phyloP scores from a whole-genome alignment of 768 basidiomycete genomes.

The Mycena rosella region DNA sequence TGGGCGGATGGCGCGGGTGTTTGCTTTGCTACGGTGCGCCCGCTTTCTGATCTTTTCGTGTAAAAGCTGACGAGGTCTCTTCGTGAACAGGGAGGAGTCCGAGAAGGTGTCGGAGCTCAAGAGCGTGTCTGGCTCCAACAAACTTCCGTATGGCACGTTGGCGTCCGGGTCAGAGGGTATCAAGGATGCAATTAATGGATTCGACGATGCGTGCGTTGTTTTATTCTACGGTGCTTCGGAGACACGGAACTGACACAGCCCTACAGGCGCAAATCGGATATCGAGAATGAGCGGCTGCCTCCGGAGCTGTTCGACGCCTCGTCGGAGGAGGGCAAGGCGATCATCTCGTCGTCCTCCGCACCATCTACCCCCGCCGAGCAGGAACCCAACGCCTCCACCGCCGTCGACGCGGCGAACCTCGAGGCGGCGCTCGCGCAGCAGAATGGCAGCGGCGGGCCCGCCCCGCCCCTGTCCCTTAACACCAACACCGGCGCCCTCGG shows the following conservation, averaged over 20 bases:
- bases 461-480: constrained; percentile 44
- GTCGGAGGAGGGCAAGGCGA: constrained; percentile 78
- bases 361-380: constrained; percentile 71
- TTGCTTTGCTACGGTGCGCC: constrained; percentile 90
- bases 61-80: background rate
- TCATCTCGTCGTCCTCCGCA: constrained; percentile 54
- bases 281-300: constrained; percentile 98
- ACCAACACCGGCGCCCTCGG: constrained; percentile 41
- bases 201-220: constrained; percentile 91
- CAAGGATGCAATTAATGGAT: constrained; percentile 92
- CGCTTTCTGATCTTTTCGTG: background rate
- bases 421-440: constrained; percentile 52
- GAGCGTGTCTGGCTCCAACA: constrained; percentile 82
- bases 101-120: constrained; percentile 98
- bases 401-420: constrained; percentile 59
- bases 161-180: constrained; percentile 94
- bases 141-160: constrained; percentile 85
- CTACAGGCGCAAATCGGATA: constrained; percentile 92
- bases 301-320: constrained; percentile 92
- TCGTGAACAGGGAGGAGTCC: constrained; percentile 85
- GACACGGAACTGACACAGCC: constrained; percentile 3
- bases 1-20: constrained; percentile 95
- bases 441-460: constrained; percentile 37
- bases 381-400: constrained; percentile 59
- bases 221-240: background rate